Conservation (phyloP, 208 protist species). For the Leishmania martiniquensis region DNA sequence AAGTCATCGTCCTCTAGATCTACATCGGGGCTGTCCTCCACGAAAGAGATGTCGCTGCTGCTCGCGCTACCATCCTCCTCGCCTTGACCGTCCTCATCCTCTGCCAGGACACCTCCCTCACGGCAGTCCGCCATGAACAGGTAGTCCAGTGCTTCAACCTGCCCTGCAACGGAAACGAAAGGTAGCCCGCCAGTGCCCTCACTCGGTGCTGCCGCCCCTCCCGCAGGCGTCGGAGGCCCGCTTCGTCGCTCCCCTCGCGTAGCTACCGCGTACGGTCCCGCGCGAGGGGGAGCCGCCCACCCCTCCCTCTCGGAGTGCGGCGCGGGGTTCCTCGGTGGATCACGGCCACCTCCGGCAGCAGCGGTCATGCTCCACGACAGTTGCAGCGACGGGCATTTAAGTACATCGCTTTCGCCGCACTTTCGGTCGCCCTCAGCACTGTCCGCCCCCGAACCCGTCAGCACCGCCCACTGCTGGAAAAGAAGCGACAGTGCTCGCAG, state of each 20-base stretch:
- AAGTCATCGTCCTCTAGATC: slow-evolving; percentile 11
- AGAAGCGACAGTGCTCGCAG: slow-evolving; percentile 24
- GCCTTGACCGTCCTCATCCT: slow-evolving; percentile 18
- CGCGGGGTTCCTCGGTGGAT: slow-evolving; percentile 11
- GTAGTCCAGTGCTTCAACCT: slow-evolving; percentile 31
- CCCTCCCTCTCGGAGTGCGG: slow-evolving; percentile 4
- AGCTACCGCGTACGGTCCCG: slow-evolving; percentile 65
- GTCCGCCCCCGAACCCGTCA: not conserved
- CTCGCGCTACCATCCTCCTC: slow-evolving; percentile 16
- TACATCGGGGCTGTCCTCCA: slow-evolving; percentile 16
- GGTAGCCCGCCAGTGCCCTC: not conserved
- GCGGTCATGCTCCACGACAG: slow-evolving; percentile 29
- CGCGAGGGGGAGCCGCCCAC: slow-evolving; percentile 13
- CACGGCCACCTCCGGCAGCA: slow-evolving; percentile 21
- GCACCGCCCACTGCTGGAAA: slow-evolving; percentile 18
- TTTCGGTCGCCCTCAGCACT: slow-evolving; percentile 5
- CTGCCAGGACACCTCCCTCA: not conserved
- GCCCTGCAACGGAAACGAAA: slow-evolving; percentile 17
- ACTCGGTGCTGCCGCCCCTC: not conserved
- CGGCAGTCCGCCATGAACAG: slow-evolving; percentile 27
- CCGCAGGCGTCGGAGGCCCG: slow-evolving; percentile 1
- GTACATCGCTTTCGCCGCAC: slow-evolving; percentile 1
- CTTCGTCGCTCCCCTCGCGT: slow-evolving; percentile 54
- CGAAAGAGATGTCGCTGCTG: slow-evolving; percentile 12
- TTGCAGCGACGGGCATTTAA: slow-evolving; percentile 11